Base-by-base conservation (phyloP, 2,329 filamentous ascomycete genomes). In the Paraconiothyrium sp. region DNA sequence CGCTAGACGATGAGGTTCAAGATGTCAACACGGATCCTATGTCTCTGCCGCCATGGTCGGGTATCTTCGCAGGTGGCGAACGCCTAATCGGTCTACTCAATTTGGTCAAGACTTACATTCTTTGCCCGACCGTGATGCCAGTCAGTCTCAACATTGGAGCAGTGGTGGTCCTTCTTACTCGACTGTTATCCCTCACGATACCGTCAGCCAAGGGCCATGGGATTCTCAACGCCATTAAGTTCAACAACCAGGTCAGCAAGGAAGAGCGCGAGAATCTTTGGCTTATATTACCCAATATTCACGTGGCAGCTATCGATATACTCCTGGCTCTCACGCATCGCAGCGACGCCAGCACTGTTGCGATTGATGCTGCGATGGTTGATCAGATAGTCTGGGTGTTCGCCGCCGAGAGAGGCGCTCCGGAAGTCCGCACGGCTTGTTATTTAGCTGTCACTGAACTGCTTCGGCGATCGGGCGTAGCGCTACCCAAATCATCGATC, bases 191-290 rank as follows among this genome's bases (percentile, higher is more conserved):
- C 20, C 84, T 96, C 48, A 76, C 85, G 75, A 66, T 87, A 77
- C 76, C 86, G 67, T 59, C 83, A 70, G 67, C 79, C 52, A 73
- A 80, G 62, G 82, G 83, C 66, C 83, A 81, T 1, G 78, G 60
- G 14, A 71, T 69, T 41, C 72, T 70, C 13, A 72, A 66, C 34
- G 60, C 58, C 10, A 57, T 88, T n/a, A 86, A 89, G 62, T 83
- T 89, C 61, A 94, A 93, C 68, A 84, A 89, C 8, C 90, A 92
- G 64, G 87, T 95, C 64, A 85, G 89, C 35, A 87, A 90, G 63
- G 92, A 96, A 54, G 94, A 97, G 78, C 90, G 90, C 63, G 92
- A 97, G 57, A 87, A 89, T 48, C 84, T 97, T 3, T 94, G 91
- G 87, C 81, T 85, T 50, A 83, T 87, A 20, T 83, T 97, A 11